These are phyloP conservation scores for Anisogramma anomala DNA, from an alignment of 2,329 filamentous ascomycete genomes.

Conservation along the genomic window DNA sequence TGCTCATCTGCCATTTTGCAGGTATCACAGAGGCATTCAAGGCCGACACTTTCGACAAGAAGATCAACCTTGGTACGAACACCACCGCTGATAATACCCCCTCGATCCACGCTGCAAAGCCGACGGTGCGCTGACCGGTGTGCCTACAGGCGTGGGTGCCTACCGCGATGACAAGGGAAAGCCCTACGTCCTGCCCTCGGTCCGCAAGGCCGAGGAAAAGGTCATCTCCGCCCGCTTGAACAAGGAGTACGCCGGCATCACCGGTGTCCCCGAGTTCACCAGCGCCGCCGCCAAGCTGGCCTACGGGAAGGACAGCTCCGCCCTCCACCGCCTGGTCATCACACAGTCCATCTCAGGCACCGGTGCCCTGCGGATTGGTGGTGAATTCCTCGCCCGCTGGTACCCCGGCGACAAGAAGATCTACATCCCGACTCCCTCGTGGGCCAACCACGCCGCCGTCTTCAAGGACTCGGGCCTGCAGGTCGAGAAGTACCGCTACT, in stretches of 20 bases:
- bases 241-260: conserved; percentile 98
- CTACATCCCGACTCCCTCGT: conserved; percentile 91
- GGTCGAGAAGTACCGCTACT: conserved; percentile 95
- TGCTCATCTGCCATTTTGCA: conserved; percentile 25
- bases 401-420: conserved; percentile 88
- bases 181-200: conserved; percentile 93
- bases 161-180: conserved; percentile 98
- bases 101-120: conserved; percentile 10
- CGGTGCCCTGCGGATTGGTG: conserved; percentile 87
- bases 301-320: conserved; percentile 70
- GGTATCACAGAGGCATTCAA: conserved; percentile 98
- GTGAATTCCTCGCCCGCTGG: conserved; percentile 83
- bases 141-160: conserved; percentile 66
- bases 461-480: conserved; percentile 87
- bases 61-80: conserved; percentile 81
- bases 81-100: background rate
- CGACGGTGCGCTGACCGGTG: conserved; percentile 5
- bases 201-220: conserved; percentile 78
- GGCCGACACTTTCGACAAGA: conserved; percentile 82
- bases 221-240: conserved; percentile 67
- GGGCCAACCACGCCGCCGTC: conserved; percentile 96
- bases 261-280: conserved; percentile 88
- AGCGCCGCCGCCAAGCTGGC: conserved; percentile 82
- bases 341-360: conserved; percentile 98
- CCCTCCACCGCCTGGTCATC: conserved; percentile 71